These are phyloP conservation scores for Diophrys appendiculata DNA, from an alignment of 73 alveolate species.

Conservation along the genomic window DNA sequence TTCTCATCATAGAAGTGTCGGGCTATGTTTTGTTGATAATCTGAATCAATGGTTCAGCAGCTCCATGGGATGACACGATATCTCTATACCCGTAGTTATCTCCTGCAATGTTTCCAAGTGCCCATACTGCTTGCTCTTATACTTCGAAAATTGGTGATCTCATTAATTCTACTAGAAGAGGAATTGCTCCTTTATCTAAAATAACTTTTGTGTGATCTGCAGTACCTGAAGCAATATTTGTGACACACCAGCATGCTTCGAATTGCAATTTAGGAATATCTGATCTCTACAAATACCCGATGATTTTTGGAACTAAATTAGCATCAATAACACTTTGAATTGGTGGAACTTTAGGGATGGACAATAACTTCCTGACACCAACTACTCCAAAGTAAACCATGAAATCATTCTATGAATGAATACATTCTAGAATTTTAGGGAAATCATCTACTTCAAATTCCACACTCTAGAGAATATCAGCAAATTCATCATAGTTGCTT, in stretches of 20 bases:
- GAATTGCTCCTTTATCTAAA: conserved; percentile 92
- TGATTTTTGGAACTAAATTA: conserved; percentile 85
- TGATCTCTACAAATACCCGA: conserved; percentile 74
- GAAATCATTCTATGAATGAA: conserved; percentile 50
- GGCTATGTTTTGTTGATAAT: conserved; percentile 67
- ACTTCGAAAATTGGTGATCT: conserved; percentile 82
- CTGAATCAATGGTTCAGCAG: conserved; percentile 80
- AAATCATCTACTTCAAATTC: conserved; percentile 57
- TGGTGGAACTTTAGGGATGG: conserved; percentile 88
- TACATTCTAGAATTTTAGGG: conserved; percentile 51
- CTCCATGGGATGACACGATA: conserved; percentile 75
- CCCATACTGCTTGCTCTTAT: conserved; percentile 94
- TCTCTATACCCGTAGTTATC: conserved; percentile 87
- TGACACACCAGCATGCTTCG: conserved; percentile 97
- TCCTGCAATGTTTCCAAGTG: conserved; percentile 97
- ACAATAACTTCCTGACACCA: conserved; percentile 94
- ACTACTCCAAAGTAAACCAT: conserved; percentile 77
- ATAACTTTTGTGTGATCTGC: conserved; percentile 88
- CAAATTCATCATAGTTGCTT: conserved; percentile 7
- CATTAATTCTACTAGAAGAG: conserved; percentile 76
- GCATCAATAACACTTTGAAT: conserved; percentile 95
- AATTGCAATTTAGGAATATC: conserved; percentile 86
- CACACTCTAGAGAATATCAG: conserved; percentile 17
- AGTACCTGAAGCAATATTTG: conserved; percentile 97
- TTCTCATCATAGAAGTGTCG: conserved; percentile 72